Base-by-base conservation (phyloP, 2,329 filamentous ascomycete genomes). In the Neofusicoccum parvum region DNA sequence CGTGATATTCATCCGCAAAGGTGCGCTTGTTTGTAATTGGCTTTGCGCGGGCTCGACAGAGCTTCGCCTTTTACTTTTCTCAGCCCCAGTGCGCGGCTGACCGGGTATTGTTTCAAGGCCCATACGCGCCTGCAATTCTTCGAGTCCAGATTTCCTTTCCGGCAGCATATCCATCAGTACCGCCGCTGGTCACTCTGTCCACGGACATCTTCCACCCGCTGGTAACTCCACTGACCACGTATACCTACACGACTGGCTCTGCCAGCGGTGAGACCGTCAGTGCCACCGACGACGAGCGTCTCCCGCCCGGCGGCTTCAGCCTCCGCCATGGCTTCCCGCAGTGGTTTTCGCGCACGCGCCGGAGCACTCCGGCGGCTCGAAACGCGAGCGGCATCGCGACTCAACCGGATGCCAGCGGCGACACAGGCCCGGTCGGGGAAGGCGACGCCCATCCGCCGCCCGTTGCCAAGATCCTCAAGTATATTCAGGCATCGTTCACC, bases 181-280 rank as follows among this genome's bases (percentile, higher is more conserved):
- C 94, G 59, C 95, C 95, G 10, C 83, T 94, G 17, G 87, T 99
- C 69, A 94, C 90, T 64, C 97, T 99, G 78, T 87, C 88, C 51
- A 96, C 92, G 70, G 94, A 98, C 75, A 90, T 98, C 70, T 99
- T 98, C 77, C 94, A 99, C 76, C 94, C 94, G 17, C 84, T 99
- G 48, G 89, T 98, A 70, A 93, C 94, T 7, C 94, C 95, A 43
- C 84, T 96, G 68, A 97, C 93, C n/a, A 97, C 92, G 3, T 96
- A 97, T 79, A 95, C 92, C 74, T 96, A 96, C 81, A 91, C 92
- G 48, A 93, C 92, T 68, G 89, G 90, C 32, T 75, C 76, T 65
- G 87, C 90, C 41, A 89, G 88, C 67, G 86, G 86, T 65, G 92
- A 91, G 54, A 92, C 92, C 0, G 90, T 94, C 68, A 94, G 91